Percentiles rank a stretch among this genome's conserved stretches.
Evolutionary conservation across 257 asterid species (phyloP).

Genomic region (Solanum habrochaites): DNA sequence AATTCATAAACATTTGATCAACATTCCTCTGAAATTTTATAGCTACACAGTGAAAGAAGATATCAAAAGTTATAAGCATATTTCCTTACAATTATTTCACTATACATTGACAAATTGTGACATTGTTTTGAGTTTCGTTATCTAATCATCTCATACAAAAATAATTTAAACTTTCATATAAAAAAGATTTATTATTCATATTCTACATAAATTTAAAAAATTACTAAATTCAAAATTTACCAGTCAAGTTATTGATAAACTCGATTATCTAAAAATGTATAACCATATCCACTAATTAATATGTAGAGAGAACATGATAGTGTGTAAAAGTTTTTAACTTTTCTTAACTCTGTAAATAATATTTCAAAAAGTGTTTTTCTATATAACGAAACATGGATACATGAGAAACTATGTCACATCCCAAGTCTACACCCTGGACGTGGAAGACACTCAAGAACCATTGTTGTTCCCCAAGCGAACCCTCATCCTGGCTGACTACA

Average conservation of each 20-base stretch:
- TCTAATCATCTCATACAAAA: not conserved
- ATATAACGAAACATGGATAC: not conserved
- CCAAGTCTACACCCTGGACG: no score
- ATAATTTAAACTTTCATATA: no score
- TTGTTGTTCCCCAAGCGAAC: no score
- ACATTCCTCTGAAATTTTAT: not conserved
- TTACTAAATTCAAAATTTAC: not conserved
- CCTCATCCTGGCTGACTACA: no score
- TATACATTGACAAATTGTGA: not conserved
- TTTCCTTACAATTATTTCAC: not conserved
- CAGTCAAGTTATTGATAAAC: not conserved
- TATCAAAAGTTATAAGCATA: not conserved
- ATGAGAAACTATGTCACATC: not conserved
- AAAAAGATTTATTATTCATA: no score
- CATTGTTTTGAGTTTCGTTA: not conserved
- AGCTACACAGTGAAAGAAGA: not conserved
- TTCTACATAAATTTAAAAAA: not conserved
- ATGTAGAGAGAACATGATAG: not conserved
- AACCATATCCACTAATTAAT: not conserved
- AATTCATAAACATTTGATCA: not conserved
- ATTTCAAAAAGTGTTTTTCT: no score
- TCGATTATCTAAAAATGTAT: not conserved
- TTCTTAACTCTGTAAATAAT: not conserved
- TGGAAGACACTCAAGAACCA: no score
- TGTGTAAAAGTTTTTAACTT: not conserved